phyloP scores from a whole-genome alignment of 495 filamentous ascomycete genomes.

The Bacidia rubella region DNA sequence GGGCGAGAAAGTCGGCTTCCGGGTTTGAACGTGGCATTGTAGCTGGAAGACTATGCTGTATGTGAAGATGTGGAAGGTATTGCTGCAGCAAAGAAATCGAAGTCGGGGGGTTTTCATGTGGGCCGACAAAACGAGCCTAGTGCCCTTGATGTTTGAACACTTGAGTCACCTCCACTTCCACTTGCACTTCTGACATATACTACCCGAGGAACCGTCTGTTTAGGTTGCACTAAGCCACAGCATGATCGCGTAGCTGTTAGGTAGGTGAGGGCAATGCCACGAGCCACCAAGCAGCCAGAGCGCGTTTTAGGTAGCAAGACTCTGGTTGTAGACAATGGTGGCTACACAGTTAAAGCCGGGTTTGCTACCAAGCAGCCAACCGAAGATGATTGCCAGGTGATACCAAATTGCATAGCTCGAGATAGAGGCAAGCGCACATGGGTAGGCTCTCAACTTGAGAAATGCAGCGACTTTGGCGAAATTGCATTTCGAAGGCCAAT shows the following conservation, averaged over 20 bases:
- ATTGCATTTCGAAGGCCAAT: conserved; percentile 77
- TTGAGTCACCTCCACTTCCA: too few species aligned
- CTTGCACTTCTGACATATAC: too few species aligned
- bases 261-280: conserved; percentile 15
- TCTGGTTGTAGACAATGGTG: conserved; percentile 88
- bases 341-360: conserved; percentile 85
- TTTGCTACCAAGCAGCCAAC: conserved; percentile 39
- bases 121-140: neutral
- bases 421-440: conserved; percentile 66
- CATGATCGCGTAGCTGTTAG: neutral
- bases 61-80: neutral
- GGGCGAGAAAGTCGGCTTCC: neutral
- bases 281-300: conserved; percentile 21
- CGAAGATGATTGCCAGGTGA: conserved; percentile 45
- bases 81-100: neutral
- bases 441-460: conserved; percentile 65
- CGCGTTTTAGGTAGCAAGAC: conserved; percentile 46
- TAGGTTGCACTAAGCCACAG: too few species aligned
- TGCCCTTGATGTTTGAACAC: neutral
- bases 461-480: conserved; percentile 80
- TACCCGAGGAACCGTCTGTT: too few species aligned
- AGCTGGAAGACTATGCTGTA: neutral
- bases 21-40: conserved; percentile 6
- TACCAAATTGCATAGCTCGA: conserved; percentile 81
- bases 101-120: neutral